These are phyloP conservation scores for Eragrostis tef DNA, from an alignment of 202 grass and related monocot genomes.

Conservation along the genomic window DNA sequence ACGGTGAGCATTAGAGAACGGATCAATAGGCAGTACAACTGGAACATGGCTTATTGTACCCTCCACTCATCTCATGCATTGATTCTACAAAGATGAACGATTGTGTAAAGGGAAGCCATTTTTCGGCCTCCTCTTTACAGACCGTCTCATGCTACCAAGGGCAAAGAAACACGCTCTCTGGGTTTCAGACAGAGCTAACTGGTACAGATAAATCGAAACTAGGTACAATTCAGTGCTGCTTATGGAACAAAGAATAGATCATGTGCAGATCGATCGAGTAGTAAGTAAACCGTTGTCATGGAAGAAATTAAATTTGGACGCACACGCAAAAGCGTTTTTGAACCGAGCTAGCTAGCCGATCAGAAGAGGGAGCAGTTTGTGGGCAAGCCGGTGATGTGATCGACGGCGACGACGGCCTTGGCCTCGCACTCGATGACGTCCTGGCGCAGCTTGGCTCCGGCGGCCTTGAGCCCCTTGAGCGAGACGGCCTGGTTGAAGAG, in stretches of 20 bases:
- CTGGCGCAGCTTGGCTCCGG: slow-evolving; percentile 73
- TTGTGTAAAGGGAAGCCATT: no score
- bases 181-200: slow-evolving; percentile 17
- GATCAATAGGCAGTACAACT: neutral
- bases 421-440: slow-evolving; percentile 67
- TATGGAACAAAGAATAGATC: slow-evolving; percentile 30
- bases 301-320: no score
- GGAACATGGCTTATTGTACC: slow-evolving; percentile 29
- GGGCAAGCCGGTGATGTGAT: slow-evolving; percentile 71
- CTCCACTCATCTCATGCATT: neutral
- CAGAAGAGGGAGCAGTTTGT: slow-evolving; percentile 71
- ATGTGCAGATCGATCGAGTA: slow-evolving; percentile 20
- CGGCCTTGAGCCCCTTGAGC: slow-evolving; percentile 77
- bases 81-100: neutral
- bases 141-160: neutral
- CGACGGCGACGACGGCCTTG: slow-evolving; percentile 61
- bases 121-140: neutral
- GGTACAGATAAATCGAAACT: neutral
- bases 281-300: neutral
- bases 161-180: neutral
- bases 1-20: neutral
- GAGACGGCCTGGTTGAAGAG: slow-evolving; percentile 91
- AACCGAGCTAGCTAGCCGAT: neutral
- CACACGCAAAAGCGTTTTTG: no score
- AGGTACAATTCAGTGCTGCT: slow-evolving; percentile 5